Conservation (phyloP, 2,329 filamentous ascomycete genomes). For the Nakataea oryzae region DNA sequence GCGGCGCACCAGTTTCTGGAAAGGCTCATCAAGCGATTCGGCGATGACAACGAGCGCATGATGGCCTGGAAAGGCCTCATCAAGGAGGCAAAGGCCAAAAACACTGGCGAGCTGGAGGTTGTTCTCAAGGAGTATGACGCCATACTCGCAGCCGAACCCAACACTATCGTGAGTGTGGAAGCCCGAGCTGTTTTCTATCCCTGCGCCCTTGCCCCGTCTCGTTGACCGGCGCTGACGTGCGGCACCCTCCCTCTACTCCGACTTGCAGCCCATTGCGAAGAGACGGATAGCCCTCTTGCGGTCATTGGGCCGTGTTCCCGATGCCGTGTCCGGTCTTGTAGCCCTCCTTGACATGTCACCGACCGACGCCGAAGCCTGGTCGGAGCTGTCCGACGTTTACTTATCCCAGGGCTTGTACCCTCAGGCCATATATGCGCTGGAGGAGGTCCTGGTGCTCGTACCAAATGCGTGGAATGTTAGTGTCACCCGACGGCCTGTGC, state of each 20-base stretch:
- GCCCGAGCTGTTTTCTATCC: neutral
- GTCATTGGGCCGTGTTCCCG: conserved; percentile 56
- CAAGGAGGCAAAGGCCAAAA: conserved; percentile 59
- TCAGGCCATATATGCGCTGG: conserved; percentile 79
- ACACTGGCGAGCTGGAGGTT: conserved; percentile 51
- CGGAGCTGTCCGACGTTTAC: conserved; percentile 84
- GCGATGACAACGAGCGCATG: conserved; percentile 72
- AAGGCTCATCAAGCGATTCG: conserved; percentile 70
- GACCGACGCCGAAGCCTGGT: conserved; percentile 88
- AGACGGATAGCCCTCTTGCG: conserved; percentile 70
- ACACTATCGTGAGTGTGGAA: conserved; percentile 56
- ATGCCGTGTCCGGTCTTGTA: conserved; percentile 66
- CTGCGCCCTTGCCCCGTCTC: neutral
- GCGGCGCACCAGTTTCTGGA: conserved; percentile 68
- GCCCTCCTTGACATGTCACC: conserved; percentile 73
- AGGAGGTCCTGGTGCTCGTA: conserved; percentile 77
- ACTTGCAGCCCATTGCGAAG: conserved; percentile 66
- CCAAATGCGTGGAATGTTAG: conserved; percentile 94
- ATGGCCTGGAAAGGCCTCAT: conserved; percentile 75
- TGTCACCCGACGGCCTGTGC: conserved; percentile 7
- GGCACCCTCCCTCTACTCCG: neutral
- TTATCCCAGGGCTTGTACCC: conserved; percentile 65
- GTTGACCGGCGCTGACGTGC: neutral
- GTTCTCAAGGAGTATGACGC: conserved; percentile 71
- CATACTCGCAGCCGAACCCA: conserved; percentile 49